Evolutionary conservation across 2,329 filamentous ascomycete genomes (phyloP), one percentile per base, ranked within the genome.

Genomic region (Fusarium decemcellulare): DNA sequence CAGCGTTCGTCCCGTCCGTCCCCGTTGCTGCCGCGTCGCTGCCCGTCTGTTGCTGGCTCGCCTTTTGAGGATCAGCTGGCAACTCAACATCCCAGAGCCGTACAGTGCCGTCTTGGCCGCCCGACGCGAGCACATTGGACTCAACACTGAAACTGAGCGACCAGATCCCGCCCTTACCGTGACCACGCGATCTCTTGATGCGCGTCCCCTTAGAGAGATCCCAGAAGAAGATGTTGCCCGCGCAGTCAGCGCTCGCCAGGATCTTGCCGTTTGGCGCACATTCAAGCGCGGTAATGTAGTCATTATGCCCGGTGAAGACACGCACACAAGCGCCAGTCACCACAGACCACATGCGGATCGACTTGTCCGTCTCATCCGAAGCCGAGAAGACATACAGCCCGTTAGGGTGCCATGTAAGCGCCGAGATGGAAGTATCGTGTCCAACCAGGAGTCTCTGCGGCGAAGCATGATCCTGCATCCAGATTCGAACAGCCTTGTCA

Each of bases 321-420:
- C 96, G 92, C 6, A 98, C 93, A 37, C 94, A 94, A 66, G 91
- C 91, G 30, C 96, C 96, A 9, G 92, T 95, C 11, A 90, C 88
- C n/a, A 98, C 89, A 10, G 94, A 91, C 96, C 96, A 99, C 95
- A 99, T 98, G 32, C 96, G 91, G 36, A 98, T 93, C 1, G 94
- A 96, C 79, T 95, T 95, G 80, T 99, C 90, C 8, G 86, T 88
- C 76, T 91, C 95, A 71, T 93, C 93, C 12, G 94, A 97, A 5
- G 93, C 94, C 0, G 96, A 98, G 80, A 99, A 98, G 46, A 98
- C 85, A 74, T 98, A 99, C 7, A 92, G 90, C 16, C 93, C 94
- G 77, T 99, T 99, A 0, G 95, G 94, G 75, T 99, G 96, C 90
- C 96, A 99, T 14, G 92, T 87, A n/a, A 98, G 86, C 44, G 91